Percentiles rank a stretch among this genome's conserved stretches.
Conservation (phyloP, 1,139 yeast species). For the Magnusiomyces tetraspermus region DNA sequence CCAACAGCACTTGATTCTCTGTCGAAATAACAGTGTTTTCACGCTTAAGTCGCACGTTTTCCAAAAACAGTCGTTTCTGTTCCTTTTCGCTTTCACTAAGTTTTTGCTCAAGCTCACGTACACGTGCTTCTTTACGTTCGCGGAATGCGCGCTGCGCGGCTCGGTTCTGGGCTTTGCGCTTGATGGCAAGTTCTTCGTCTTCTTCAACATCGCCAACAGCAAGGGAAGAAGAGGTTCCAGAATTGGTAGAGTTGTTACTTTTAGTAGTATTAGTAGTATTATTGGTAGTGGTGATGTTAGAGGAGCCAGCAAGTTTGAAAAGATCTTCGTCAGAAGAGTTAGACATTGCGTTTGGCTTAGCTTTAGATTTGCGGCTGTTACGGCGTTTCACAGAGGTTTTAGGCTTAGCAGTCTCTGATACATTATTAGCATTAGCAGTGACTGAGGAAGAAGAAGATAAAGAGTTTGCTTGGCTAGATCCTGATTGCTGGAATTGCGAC, state of each 20-base stretch:
- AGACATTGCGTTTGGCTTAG: not conserved
- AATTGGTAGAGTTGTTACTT: conserved; percentile 1
- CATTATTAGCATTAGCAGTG: not conserved
- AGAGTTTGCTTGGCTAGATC: no score
- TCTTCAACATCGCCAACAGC: conserved; percentile 8
- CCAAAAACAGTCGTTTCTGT: conserved; percentile 41
- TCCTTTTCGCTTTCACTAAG: conserved; percentile 53
- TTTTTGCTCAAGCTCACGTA: conserved; percentile 58
- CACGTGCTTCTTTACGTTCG: conserved; percentile 67
- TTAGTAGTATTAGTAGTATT: not conserved
- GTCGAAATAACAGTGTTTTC: conserved; percentile 48
- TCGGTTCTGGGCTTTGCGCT: conserved; percentile 73
- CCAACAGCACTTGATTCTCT: conserved; percentile 48
- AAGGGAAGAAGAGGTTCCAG: no score
- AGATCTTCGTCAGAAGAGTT: not conserved
- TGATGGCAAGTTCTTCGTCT: conserved; percentile 44
- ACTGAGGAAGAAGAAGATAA: not conserved
- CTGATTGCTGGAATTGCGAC: no score
- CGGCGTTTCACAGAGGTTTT: not conserved
- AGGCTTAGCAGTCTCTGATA: not conserved
- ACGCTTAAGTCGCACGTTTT: conserved; percentile 46
- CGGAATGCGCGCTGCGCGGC: conserved; percentile 88
- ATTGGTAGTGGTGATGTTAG: not conserved
- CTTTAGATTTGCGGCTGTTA: not conserved
- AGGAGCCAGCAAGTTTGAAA: not conserved